phyloP scores from a whole-genome alignment of 2,329 filamentous ascomycete genomes.

The Colletotrichum sidae region DNA sequence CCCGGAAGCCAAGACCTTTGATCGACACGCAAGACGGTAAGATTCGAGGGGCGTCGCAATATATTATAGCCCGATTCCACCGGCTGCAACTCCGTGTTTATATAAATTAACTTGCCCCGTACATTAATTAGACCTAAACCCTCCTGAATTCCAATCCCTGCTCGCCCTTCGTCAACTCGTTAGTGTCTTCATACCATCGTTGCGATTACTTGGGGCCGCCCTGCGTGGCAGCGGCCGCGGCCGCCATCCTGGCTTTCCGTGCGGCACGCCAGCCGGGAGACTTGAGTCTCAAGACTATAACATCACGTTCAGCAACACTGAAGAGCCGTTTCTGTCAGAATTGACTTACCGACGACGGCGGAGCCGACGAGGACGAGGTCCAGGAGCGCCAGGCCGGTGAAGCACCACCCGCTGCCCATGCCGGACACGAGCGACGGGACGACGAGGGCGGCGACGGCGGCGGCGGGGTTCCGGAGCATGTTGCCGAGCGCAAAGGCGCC shows the following conservation, averaged over 20 bases:
- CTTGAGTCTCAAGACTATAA: constrained; percentile 8
- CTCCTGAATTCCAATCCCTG: neutral
- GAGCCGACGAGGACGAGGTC: constrained; percentile 43
- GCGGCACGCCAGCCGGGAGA: constrained; percentile 34
- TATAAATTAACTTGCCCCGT: neutral
- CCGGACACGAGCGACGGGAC: constrained; percentile 46
- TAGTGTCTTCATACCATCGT: constrained; percentile 1
- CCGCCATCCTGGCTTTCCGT: constrained; percentile 32
- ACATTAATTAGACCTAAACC: neutral
- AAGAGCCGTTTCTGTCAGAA: too few relatives aligned
- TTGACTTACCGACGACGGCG: constrained; percentile 37
- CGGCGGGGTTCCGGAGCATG: constrained; percentile 53
- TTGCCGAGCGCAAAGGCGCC: constrained; percentile 54
- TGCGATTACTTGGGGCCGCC: constrained; percentile 13
- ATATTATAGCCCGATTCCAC: too few relatives aligned
- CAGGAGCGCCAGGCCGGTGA: constrained; percentile 50
- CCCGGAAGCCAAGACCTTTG: too few relatives aligned
- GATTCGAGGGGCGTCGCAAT: too few relatives aligned
- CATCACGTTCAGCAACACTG: too few relatives aligned
- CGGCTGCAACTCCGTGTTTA: too few relatives aligned
- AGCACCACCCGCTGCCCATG: constrained; percentile 54
- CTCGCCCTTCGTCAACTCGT: neutral
- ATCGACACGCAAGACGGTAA: too few relatives aligned
- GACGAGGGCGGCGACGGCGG: constrained; percentile 51
- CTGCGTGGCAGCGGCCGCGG: constrained; percentile 24